Percentiles rank a stretch among this genome's conserved stretches.
phyloP scores from a whole-genome alignment of 768 basidiomycete species.

The Calocybe indica region DNA sequence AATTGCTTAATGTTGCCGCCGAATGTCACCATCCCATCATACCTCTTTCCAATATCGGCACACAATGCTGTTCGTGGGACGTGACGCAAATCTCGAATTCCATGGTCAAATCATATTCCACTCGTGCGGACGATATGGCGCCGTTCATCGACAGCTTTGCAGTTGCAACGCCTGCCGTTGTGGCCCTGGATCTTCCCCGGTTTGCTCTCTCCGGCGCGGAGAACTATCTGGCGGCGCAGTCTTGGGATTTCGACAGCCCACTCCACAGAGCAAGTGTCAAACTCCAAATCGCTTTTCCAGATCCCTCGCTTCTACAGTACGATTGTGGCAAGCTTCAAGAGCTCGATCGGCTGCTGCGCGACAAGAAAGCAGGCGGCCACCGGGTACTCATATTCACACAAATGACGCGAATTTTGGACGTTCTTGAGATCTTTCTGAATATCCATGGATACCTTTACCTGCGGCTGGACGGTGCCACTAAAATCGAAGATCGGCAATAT shows the following conservation, averaged over 20 bases:
- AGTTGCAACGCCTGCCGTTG: slow-evolving; percentile 73
- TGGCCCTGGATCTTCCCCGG: slow-evolving; percentile 67
- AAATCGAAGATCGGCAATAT: slow-evolving; percentile 90
- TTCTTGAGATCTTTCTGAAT: slow-evolving; percentile 89
- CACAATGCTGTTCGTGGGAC: slow-evolving; percentile 34
- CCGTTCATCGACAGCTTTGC: slow-evolving; percentile 62
- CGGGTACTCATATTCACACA: slow-evolving; percentile 94
- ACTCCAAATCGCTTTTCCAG: slow-evolving; percentile 90
- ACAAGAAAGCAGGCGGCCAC: slow-evolving; percentile 84
- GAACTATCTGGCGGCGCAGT: slow-evolving; percentile 19
- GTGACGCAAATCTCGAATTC: slow-evolving; percentile 33
- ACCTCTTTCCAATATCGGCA: slow-evolving; percentile 42
- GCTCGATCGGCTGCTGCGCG: slow-evolving; percentile 70
- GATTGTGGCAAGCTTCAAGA: slow-evolving; percentile 95
- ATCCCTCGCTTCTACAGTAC: slow-evolving; percentile 83
- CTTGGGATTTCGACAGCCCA: slow-evolving; percentile 53
- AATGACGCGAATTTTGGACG: slow-evolving; percentile 92
- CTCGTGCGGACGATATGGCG: slow-evolving; percentile 51
- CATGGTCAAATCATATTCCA: slow-evolving; percentile 58
- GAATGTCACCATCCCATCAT: slow-evolving; percentile 40
- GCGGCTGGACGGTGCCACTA: slow-evolving; percentile 91
- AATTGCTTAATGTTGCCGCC: slow-evolving; percentile 34
- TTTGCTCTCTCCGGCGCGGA: slow-evolving; percentile 47
- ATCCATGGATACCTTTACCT: slow-evolving; percentile 92
- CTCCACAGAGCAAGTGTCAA: slow-evolving; percentile 76